Base-by-base conservation (phyloP, 2,329 filamentous ascomycete genomes). In the Rutstroemia sp. region DNA sequence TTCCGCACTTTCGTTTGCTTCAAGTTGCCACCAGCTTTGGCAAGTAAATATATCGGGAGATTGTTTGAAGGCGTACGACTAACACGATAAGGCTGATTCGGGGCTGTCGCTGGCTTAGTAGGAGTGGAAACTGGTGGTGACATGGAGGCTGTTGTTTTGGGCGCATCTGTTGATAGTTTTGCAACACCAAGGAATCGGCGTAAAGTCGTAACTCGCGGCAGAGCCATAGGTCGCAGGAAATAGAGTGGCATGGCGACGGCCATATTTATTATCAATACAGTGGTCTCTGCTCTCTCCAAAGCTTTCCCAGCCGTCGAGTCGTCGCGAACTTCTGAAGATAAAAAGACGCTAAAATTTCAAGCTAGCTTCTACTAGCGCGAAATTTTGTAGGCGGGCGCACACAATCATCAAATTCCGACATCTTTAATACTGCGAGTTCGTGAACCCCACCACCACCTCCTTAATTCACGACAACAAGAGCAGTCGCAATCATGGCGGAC, bases 1-100 rank as follows among this genome's bases (percentile, higher is more conserved):
- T 88, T 91, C 70, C 90, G 87, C 56, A 99, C 74, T 56, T 82
- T 72, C 5, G 92, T 95, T 66, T 88, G 73, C 65, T 84, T 82
- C 68, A 85, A 78, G 62, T 88, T 94, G 14, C 90, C 89, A 52
- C 90, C 90, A 12, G 83, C 79, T 74, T 89, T 92, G 62, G 74
- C 76, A 62, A 83, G 77, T 16, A 84, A 77, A 74, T 97, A 99
- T 46, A 97, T 80, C 23, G 90, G 84, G 2, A 94, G 75, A 62
- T 90, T 83, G 49, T 83, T 81, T 39, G 81, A 85, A 1, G 77
- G 74, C 3, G 90, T 92, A 60, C 90, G 86, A 52, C 77, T 77
- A 62, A 97, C 79, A 65, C 85, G 79, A 58, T 64, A 64, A n/a
- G 63, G 61, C 58, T 65, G 61, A 51, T 63, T 39, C 54, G 59